These are phyloP conservation scores for Azolla pinnata DNA, from an alignment of 75 land plant species.

Conservation along the genomic window DNA sequence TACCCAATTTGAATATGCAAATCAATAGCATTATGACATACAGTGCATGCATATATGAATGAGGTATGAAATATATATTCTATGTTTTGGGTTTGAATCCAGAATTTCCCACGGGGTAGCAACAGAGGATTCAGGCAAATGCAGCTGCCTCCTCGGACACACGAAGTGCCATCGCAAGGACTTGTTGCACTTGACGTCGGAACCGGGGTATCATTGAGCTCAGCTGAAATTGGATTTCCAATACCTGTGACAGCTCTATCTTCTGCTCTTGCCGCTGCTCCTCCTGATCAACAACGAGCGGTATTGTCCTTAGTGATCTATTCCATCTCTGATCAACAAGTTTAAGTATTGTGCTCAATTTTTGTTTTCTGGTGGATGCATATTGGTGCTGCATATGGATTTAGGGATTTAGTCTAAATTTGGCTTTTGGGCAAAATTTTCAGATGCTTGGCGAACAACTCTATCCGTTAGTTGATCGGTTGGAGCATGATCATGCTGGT, in stretches of 20 bases:
- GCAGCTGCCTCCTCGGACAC: slow-evolving; percentile 39
- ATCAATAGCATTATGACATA: no score
- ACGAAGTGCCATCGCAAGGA: slow-evolving; percentile 38
- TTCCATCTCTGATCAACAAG: no score
- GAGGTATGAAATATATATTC: no score
- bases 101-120: slow-evolving; percentile 37
- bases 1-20: no score
- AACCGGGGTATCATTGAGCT: slow-evolving; percentile 41
- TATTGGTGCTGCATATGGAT: background rate
- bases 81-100: no score
- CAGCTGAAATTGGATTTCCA: slow-evolving; percentile 51
- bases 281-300: slow-evolving; percentile 85
- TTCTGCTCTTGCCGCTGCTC: slow-evolving; percentile 83
- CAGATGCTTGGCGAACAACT: slow-evolving; percentile 87
- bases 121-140: slow-evolving; percentile 50
- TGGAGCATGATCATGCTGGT: slow-evolving; percentile 90
- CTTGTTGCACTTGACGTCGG: slow-evolving; percentile 61
- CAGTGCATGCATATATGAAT: no score
- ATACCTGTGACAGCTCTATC: slow-evolving; percentile 66
- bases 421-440: slow-evolving; percentile 1
- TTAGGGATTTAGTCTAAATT: background rate
- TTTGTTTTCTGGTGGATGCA: background rate
- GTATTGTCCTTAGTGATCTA: slow-evolving; percentile 22
- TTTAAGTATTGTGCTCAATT: no score
- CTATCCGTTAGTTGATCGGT: slow-evolving; percentile 73